These are phyloP conservation scores for Symbiodinium pilosum DNA, from an alignment of 73 alveolate species.

Conservation along the genomic window DNA sequence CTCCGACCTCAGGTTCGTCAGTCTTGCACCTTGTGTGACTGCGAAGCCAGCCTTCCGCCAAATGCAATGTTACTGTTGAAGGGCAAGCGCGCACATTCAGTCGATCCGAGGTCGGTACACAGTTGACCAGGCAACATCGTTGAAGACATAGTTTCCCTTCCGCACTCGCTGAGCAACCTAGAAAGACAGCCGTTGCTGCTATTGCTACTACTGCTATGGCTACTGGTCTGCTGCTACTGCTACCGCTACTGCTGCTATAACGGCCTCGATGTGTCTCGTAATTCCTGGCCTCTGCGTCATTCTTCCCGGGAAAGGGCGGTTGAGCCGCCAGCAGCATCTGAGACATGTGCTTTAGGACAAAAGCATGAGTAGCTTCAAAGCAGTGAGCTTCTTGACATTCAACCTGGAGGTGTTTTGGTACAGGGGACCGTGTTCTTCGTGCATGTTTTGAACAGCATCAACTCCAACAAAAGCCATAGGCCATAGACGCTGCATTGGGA, in stretches of 20 bases:
- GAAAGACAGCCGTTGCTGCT: background rate
- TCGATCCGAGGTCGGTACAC: slow-evolving; percentile 23
- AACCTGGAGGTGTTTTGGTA: no score
- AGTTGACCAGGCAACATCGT: slow-evolving; percentile 22
- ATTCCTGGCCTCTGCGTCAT: slow-evolving; percentile 63
- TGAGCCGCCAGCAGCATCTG: slow-evolving; percentile 49
- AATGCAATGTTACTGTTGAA: background rate
- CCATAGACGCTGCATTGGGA: no score
- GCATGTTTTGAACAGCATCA: no score
- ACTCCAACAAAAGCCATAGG: no score
- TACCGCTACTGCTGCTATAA: no score
- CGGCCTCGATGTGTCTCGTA: background rate
- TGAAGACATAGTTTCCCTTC: slow-evolving; percentile 83
- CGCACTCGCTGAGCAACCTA: slow-evolving; percentile 82
- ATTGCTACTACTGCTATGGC: no score
- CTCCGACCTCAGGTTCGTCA: slow-evolving; percentile 40
- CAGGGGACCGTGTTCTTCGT: no score
- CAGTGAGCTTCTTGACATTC: no score
- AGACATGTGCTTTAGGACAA: no score
- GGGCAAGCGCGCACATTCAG: background rate
- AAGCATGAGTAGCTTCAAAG: no score
- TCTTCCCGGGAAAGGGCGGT: slow-evolving; percentile 66
- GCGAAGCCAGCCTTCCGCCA: background rate
- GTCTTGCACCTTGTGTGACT: no score
- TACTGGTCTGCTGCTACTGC: no score